Evolutionary conservation across 176 grass and related monocot genomes (phyloP).

Genomic region (Bromus sterilis): DNA sequence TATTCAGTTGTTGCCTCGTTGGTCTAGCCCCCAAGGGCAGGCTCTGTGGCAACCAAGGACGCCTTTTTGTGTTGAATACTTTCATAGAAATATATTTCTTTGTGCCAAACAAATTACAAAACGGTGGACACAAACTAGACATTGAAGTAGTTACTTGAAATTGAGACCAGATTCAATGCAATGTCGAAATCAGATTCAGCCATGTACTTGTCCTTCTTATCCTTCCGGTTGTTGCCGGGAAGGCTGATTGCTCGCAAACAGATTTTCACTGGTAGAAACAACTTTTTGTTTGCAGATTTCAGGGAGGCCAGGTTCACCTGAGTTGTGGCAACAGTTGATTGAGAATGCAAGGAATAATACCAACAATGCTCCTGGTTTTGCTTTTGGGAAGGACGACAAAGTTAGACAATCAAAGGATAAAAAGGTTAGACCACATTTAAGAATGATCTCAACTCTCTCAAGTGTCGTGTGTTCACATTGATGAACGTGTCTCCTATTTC

Average conservation of each 20-base stretch:
- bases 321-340: conserved; percentile 62
- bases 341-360: conserved; percentile 62
- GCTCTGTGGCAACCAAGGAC: neutral
- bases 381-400: conserved; percentile 64
- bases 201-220: neutral
- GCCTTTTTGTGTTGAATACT: neutral
- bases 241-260: neutral
- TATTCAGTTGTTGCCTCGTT: conserved; percentile 1
- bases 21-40: neutral
- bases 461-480: neutral
- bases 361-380: conserved; percentile 24
- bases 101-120: neutral
- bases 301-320: conserved; percentile 66
- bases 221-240: neutral
- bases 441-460: neutral
- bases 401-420: conserved; percentile 52
- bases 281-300: conserved; percentile 42
- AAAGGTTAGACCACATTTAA: conserved; percentile 43
- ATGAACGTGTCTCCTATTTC: neutral
- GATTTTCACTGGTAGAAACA: neutral
- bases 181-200: neutral
- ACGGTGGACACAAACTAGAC: neutral
- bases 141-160: neutral
- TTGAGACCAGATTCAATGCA: neutral
- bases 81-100: neutral